Evolutionary conservation across 129 eudicot species (phyloP).

Genomic region (Glebionis coronaria): DNA sequence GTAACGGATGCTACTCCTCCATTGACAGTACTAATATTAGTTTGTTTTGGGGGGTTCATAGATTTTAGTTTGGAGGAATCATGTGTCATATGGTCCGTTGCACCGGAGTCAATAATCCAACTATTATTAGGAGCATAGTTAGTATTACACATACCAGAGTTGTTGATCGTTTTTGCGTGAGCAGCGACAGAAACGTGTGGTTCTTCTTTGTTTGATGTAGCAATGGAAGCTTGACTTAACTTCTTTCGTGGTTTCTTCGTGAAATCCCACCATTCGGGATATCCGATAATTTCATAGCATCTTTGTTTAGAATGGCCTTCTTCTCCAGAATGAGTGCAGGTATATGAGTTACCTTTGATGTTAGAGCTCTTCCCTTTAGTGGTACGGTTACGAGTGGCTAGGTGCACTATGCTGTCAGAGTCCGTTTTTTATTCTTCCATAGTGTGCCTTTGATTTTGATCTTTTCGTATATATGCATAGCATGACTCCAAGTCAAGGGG

Average conservation of each 20-base stretch:
- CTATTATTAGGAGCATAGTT: neutral
- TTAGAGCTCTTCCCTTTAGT: neutral
- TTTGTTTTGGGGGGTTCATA: no score
- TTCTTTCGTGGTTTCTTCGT: neutral
- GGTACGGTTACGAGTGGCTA: neutral
- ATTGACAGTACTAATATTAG: no score
- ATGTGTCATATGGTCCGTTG: neutral
- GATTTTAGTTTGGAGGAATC: no score
- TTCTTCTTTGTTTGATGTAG: neutral
- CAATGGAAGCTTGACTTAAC: neutral
- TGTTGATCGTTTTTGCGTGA: neutral
- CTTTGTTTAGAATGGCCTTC: no score
- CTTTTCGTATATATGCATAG: no score
- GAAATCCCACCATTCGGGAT: neutral
- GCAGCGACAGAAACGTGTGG: neutral
- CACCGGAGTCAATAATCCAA: neutral
- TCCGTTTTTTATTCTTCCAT: neutral
- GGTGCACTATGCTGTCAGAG: neutral
- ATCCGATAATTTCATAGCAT: no score
- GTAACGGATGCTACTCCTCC: no score
- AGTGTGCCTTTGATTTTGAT: no score
- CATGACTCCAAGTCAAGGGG: no score
- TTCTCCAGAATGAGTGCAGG: no score
- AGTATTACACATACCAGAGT: neutral
- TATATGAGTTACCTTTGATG: no score